These are phyloP conservation scores for Thelonectria olida DNA, from an alignment of 2,329 filamentous ascomycete species.

Conservation along the genomic window DNA sequence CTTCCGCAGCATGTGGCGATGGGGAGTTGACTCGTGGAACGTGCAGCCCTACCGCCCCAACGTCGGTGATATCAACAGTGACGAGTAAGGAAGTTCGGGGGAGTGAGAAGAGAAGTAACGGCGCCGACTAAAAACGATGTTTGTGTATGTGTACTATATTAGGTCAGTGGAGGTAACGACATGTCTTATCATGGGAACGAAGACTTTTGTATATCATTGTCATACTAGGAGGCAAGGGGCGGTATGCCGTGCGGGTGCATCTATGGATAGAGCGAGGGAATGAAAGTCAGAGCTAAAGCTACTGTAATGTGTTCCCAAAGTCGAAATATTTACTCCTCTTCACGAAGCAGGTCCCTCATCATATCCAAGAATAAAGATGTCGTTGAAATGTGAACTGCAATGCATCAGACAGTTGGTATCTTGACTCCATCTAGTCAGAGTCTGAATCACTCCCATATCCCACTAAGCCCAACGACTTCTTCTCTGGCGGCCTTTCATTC, in stretches of 20 bases:
- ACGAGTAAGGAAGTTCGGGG: slow-evolving; percentile 34
- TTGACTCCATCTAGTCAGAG: slow-evolving; percentile 44
- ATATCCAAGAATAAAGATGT: neutral
- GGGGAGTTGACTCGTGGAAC: slow-evolving; percentile 54
- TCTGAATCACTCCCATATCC: slow-evolving; percentile 63
- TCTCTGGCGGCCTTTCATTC: slow-evolving; percentile 23
- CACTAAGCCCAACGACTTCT: slow-evolving; percentile 54
- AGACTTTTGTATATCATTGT: slow-evolving; percentile 34
- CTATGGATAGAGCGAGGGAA: slow-evolving; percentile 31
- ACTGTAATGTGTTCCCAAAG: slow-evolving; percentile 29
- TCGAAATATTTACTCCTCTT: slow-evolving; percentile 32
- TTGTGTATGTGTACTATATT: slow-evolving; percentile 33
- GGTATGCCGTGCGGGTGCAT: slow-evolving; percentile 16
- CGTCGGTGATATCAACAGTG: slow-evolving; percentile 51
- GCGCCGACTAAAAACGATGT: slow-evolving; percentile 10
- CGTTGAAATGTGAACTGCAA: neutral
- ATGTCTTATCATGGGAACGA: slow-evolving; percentile 20
- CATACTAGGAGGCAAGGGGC: slow-evolving; percentile 29
- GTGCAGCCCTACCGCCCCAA: slow-evolving; percentile 53
- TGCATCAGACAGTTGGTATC: neutral
- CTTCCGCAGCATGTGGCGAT: slow-evolving; percentile 62
- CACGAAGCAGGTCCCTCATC: neutral
- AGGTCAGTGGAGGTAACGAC: slow-evolving; percentile 7
- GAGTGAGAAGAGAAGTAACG: neutral
- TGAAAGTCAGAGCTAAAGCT: slow-evolving; percentile 20